Evolutionary conservation across 2,329 filamentous ascomycete species (phyloP).

Genomic region (Chaetomium sp.): DNA sequence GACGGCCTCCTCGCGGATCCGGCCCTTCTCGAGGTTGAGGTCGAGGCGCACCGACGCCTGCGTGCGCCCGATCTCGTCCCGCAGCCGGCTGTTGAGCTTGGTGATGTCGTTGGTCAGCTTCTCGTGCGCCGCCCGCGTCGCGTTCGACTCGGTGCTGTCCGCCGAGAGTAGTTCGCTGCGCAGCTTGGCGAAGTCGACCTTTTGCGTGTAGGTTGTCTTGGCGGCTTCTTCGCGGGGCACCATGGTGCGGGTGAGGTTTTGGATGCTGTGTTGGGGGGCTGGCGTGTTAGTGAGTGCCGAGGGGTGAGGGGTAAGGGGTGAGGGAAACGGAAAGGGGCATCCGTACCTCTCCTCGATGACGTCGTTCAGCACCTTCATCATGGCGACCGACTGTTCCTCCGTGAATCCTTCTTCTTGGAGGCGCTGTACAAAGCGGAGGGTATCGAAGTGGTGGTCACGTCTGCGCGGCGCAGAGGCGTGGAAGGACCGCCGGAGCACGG

Average conservation of each 20-base stretch:
- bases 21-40: conserved; percentile 92
- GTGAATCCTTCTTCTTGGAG: conserved; percentile 91
- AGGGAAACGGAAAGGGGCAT: neutral
- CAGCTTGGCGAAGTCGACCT: conserved; percentile 97
- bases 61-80: conserved; percentile 92
- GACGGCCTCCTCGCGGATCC: conserved; percentile 94
- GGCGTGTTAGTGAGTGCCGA: neutral
- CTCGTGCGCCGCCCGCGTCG: conserved; percentile 88
- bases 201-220: conserved; percentile 78
- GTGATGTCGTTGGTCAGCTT: conserved; percentile 91
- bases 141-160: conserved; percentile 85
- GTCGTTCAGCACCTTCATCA: conserved; percentile 96
- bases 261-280: conserved; percentile 62
- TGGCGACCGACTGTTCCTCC: conserved; percentile 92
- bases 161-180: conserved; percentile 90
- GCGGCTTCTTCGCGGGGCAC: conserved; percentile 92
- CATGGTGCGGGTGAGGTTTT: conserved; percentile 97
- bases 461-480: conserved; percentile 63
- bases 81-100: conserved; percentile 83
- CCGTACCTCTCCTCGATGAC: conserved; percentile 88
- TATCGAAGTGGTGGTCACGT: conserved; percentile 96
- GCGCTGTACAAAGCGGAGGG: conserved; percentile 92
- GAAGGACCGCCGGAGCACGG: conserved; percentile 55
- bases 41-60: conserved; percentile 92
- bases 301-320: neutral